These are phyloP conservation scores for Jamesozyma hellenica DNA, from an alignment of 805 yeast species.

Conservation along the genomic window DNA sequence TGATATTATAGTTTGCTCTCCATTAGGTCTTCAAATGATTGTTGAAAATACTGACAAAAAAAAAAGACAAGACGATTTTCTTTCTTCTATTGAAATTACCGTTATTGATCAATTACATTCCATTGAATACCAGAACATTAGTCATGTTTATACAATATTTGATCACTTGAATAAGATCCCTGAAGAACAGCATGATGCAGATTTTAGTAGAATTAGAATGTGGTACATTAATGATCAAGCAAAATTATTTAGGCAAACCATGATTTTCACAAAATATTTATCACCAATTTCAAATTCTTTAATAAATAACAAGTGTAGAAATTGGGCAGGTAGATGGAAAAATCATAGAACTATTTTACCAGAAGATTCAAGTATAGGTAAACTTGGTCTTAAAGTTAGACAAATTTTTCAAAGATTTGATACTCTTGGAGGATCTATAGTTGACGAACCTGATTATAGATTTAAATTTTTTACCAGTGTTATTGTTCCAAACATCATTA, in stretches of 20 bases:
- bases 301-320: slow-evolving; percentile 38
- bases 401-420: slow-evolving; percentile 69
- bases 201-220: slow-evolving; percentile 83
- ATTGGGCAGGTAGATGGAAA: slow-evolving; percentile 51
- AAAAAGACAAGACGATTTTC: slow-evolving; percentile 65
- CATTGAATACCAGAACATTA: slow-evolving; percentile 87
- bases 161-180: slow-evolving; percentile 71
- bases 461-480: slow-evolving; percentile 71
- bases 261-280: slow-evolving; percentile 62
- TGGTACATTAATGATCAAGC: slow-evolving; percentile 86
- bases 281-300: slow-evolving; percentile 77
- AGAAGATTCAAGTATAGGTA: slow-evolving; percentile 46
- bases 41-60: slow-evolving; percentile 51
- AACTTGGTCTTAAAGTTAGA: slow-evolving; percentile 54
- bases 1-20: slow-evolving; percentile 84
- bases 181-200: slow-evolving; percentile 68
- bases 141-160: slow-evolving; percentile 63
- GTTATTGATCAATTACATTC: slow-evolving; percentile 79
- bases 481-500: slow-evolving; percentile 57
- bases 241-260: slow-evolving; percentile 59
- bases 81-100: slow-evolving; percentile 78
- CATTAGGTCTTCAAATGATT: slow-evolving; percentile 76
- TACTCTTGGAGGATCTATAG: slow-evolving; percentile 35
- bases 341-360: slow-evolving; percentile 40
- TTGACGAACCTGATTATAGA: slow-evolving; percentile 70